Evolutionary conservation across 495 filamentous ascomycete species (phyloP), one percentile per base, ranked within the genome.

Genomic region (Penicillium lagena): DNA sequence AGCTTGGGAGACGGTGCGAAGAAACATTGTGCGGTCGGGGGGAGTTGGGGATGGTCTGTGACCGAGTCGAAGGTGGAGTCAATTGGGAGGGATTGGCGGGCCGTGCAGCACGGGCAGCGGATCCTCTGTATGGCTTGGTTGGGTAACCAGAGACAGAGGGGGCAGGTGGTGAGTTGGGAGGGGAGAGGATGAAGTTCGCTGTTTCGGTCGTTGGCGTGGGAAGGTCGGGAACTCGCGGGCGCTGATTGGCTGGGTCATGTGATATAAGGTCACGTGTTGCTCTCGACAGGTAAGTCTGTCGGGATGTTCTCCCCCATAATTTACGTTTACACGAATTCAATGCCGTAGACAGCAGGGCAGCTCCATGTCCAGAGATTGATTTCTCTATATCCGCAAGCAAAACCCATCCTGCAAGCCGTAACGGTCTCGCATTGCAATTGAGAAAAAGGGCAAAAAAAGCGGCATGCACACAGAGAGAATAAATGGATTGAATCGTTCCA

Each of bases 21-120:
- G 55, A 63, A 71, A 71, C 70, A 73, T 73, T 66, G 62, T 71
- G 70, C 57, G 69, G 51, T 51, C 58, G 55, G 56, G 46, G 55
- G 55, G 58, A 58, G 58, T 55, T 59, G 56, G 55, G 17, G 54
- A 42, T 37, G 50, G 62, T 55, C 55, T 55, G 62, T 60, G 49
- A 62, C 51, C 28, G 35, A 45, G 54, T 64, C 55, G 63, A 68
- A 64, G 51, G 54, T 50, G 46, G 35, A 35, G 46, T 42, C 28
- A 52, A 60, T 36, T 42, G 40, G 22, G 22, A 22, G 22, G 22
- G 22, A 22, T 22, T 3, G 22, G 22, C 22, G 22, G 22, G 22
- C 22, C 22, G 22, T 22, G 22, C 22, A 22, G 22, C 22, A 22
- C 22, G 22, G 22, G 22, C 22, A 22, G 22, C 22, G 22, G 22